phyloP scores from a whole-genome alignment of 2,329 filamentous ascomycete species.

The Ciborinia camelliae region DNA sequence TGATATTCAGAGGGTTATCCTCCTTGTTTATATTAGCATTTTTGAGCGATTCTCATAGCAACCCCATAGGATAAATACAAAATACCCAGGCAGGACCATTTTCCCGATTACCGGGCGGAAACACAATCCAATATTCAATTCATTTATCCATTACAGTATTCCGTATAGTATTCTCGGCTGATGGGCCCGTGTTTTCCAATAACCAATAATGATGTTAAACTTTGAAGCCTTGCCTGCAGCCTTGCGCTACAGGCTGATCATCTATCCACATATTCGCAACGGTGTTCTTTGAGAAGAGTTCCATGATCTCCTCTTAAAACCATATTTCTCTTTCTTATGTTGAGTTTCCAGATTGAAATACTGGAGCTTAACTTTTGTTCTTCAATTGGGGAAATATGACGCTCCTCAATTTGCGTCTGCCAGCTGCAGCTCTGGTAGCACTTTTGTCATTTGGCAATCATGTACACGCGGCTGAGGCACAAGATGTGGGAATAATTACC shows the following conservation, averaged over 20 bases:
- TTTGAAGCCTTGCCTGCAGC: slow-evolving; percentile 26
- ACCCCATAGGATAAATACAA: not conserved
- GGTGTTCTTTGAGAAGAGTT: slow-evolving; percentile 19
- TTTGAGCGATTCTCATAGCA: not conserved
- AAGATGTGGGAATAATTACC: slow-evolving; percentile 31
- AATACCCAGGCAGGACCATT: slow-evolving; percentile 10
- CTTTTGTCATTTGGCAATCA: slow-evolving; percentile 12
- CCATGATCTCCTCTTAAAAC: not conserved
- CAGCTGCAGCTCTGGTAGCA: slow-evolving; percentile 25
- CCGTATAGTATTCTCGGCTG: too few relatives aligned
- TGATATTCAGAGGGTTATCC: not conserved
- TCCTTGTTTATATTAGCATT: not conserved
- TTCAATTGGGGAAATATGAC: slow-evolving; percentile 28
- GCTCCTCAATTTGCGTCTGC: slow-evolving; percentile 22
- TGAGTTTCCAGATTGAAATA: slow-evolving; percentile 26
- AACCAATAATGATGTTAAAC: not conserved
- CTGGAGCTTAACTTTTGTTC: slow-evolving; percentile 9
- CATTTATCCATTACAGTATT: slow-evolving; percentile 16
- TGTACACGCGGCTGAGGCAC: slow-evolving; percentile 25
- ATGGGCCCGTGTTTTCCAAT: slow-evolving; percentile 8
- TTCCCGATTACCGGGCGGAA: slow-evolving; percentile 6
- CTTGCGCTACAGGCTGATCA: slow-evolving; percentile 33
- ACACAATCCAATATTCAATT: too few relatives aligned
- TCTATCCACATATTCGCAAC: slow-evolving; percentile 24
- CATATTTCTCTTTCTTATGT: slow-evolving; percentile 17